These are phyloP conservation scores for Lentinula detonsa DNA, from an alignment of 768 basidiomycete species.

Conservation along the genomic window DNA sequence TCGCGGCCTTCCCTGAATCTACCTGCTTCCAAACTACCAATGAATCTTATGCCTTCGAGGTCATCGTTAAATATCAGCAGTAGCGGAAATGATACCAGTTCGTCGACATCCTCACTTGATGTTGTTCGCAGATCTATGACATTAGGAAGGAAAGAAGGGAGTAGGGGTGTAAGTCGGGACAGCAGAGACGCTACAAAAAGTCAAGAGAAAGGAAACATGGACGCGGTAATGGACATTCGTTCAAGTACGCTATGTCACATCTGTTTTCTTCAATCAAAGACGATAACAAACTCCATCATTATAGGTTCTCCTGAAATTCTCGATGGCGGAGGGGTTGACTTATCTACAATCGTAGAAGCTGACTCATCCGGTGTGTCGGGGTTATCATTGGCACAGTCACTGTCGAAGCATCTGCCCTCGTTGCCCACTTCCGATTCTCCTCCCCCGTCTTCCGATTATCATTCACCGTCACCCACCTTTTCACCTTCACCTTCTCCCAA, in stretches of 20 bases:
- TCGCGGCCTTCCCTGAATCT: background rate
- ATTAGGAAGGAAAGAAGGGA: background rate
- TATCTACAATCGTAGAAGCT: conserved; percentile 6
- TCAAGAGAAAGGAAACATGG: background rate
- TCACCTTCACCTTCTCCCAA: background rate
- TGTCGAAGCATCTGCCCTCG: background rate
- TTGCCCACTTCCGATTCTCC: conserved; percentile 1
- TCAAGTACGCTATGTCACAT: background rate
- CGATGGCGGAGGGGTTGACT: background rate
- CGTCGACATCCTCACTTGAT: background rate
- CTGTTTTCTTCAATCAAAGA: background rate
- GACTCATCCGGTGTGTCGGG: conserved; percentile 2
- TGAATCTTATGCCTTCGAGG: background rate
- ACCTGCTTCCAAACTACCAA: background rate
- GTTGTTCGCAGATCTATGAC: background rate
- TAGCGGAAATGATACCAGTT: background rate
- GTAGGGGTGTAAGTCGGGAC: background rate
- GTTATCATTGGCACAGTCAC: background rate
- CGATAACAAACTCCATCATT: background rate
- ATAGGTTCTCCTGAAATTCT: background rate
- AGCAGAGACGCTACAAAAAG: background rate
- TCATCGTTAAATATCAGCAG: background rate
- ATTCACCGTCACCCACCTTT: background rate
- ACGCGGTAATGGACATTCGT: background rate
- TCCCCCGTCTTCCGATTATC: background rate